phyloP scores from a whole-genome alignment of 176 grass and related monocot species.

The Aegilops tauschii region DNA sequence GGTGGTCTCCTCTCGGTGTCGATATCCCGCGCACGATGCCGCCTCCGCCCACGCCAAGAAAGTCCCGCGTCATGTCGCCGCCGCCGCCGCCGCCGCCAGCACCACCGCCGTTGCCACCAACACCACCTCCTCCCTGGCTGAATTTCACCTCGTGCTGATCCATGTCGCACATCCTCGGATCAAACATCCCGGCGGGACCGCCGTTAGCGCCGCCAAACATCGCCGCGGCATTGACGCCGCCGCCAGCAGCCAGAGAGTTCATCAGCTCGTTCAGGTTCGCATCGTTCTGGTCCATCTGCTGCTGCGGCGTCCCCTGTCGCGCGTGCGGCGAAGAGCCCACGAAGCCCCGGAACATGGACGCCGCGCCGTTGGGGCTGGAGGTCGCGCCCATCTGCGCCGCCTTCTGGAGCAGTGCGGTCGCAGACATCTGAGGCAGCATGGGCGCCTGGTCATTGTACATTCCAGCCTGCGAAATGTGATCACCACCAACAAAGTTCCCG shows the following conservation, averaged over 20 bases:
- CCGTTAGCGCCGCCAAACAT: slow-evolving; percentile 44
- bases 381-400: slow-evolving; percentile 93
- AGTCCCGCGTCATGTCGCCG: slow-evolving; percentile 83
- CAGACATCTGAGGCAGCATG: slow-evolving; percentile 86
- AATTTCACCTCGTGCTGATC: slow-evolving; percentile 74
- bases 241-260: slow-evolving; percentile 72
- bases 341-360: slow-evolving; percentile 54
- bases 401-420: slow-evolving; percentile 90
- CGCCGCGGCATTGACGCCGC: slow-evolving; percentile 29
- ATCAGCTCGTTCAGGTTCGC: slow-evolving; percentile 77
- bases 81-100: slow-evolving; percentile 5
- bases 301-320: slow-evolving; percentile 24
- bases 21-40: slow-evolving; percentile 55
- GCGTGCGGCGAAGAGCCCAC: slow-evolving; percentile 27
- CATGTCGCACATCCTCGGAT: slow-evolving; percentile 58
- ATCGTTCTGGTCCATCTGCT: slow-evolving; percentile 74
- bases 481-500: slow-evolving; percentile 55
- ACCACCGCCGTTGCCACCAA: background rate
- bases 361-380: slow-evolving; percentile 49
- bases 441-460: slow-evolving; percentile 57
- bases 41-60: slow-evolving; percentile 78
- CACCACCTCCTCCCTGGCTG: slow-evolving; percentile 34
- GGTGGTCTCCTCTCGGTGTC: slow-evolving; percentile 55
- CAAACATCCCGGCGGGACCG: slow-evolving; percentile 41
- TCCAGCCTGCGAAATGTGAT: slow-evolving; percentile 46